Evolutionary conservation across 108 stramenopile genomes (phyloP).

Genomic region (Nannochloropsis gaditana): DNA sequence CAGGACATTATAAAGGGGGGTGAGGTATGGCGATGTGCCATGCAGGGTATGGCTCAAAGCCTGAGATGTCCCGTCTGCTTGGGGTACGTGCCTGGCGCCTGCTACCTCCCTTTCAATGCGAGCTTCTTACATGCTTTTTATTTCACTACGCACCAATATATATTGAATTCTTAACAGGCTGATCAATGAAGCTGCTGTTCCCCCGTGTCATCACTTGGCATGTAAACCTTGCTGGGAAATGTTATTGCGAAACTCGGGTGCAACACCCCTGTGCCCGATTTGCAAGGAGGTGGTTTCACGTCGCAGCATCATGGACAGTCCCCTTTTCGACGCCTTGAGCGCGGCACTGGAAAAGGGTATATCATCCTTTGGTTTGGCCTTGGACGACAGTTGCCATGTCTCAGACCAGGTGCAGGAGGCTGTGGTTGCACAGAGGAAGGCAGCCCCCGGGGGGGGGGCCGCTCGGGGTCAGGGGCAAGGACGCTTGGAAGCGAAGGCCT

Average conservation of each 20-base stretch:
- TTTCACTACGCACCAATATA: not conserved
- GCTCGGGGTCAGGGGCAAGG: not conserved
- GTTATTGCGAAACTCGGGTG: not conserved
- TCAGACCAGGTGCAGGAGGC: not conserved
- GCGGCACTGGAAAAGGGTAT: not conserved
- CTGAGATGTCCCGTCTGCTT: constrained; percentile 9
- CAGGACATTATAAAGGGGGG: not conserved
- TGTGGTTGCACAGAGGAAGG: not conserved
- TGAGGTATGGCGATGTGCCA: not conserved
- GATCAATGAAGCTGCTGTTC: not conserved
- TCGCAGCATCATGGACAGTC: not conserved
- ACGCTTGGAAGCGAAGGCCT: not conserved
- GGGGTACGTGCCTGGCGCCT: constrained; percentile 9
- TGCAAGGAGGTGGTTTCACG: not conserved
- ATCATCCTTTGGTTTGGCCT: not conserved
- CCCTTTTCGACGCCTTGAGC: not conserved
- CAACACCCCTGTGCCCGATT: not conserved
- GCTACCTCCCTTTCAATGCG: not conserved
- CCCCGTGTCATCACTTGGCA: not conserved
- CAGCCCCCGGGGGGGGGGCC: not conserved
- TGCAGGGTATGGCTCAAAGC: not conserved
- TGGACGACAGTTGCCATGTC: constrained; percentile 17
- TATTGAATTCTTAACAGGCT: not conserved
- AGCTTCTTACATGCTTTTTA: not conserved
- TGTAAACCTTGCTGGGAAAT: not conserved